These are phyloP conservation scores for Corinectria fuckeliana DNA, from an alignment of 2,329 filamentous ascomycete species.

Conservation along the genomic window DNA sequence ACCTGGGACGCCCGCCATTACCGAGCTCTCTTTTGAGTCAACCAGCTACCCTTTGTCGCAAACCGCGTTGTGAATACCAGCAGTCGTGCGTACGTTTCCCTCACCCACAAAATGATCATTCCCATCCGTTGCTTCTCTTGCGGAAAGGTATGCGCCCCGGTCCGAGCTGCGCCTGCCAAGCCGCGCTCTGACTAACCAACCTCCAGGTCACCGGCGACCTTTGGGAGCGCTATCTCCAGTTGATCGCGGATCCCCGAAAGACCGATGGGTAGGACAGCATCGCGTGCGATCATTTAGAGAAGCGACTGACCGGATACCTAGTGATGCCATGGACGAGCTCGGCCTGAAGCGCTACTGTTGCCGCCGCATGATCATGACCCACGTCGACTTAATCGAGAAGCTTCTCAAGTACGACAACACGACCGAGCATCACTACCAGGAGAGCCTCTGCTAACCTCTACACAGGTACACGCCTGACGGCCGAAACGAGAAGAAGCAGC, in stretches of 20 bases:
- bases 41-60: conserved; percentile 33
- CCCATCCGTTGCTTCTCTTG: conserved; percentile 98
- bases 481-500: conserved; percentile 66
- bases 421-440: neutral
- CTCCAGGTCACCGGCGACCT: conserved; percentile 91
- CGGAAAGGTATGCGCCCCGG: conserved; percentile 77
- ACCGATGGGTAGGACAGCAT: conserved; percentile 69
- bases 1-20: conserved; percentile 11
- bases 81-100: conserved; percentile 21
- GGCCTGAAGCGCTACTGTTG: conserved; percentile 97
- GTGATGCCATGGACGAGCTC: conserved; percentile 94
- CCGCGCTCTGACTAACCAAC: conserved; percentile 39
- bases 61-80: conserved; percentile 19
- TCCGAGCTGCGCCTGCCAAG: conserved; percentile 18
- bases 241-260: conserved; percentile 77
- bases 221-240: conserved; percentile 92
- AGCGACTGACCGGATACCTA: conserved; percentile 48
- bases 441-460: conserved; percentile 16
- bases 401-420: conserved; percentile 76
- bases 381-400: conserved; percentile 98
- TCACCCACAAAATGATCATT: conserved; percentile 84
- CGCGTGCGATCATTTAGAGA: neutral
- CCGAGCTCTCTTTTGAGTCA: conserved; percentile 26
- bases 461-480: conserved; percentile 67
- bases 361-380: conserved; percentile 99